Evolutionary conservation across 2,329 filamentous ascomycete species (phyloP), one percentile per base, ranked within the genome.

Genomic region (Trichocomaceae sp.): DNA sequence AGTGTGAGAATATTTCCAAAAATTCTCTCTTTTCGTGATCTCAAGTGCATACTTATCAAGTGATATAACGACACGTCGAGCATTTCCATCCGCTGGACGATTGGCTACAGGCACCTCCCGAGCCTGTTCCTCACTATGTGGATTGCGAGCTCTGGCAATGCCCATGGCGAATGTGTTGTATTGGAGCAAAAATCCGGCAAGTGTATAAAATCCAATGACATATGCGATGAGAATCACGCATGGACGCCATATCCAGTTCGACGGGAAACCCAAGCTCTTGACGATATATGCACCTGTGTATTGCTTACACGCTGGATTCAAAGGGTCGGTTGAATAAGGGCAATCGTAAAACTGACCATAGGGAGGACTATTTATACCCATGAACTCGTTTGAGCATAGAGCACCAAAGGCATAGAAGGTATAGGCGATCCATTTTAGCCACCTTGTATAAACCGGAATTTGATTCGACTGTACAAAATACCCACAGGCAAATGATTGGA

Each of bases 371-470:
- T 63, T 61, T 13, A 66, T 58, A 5, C 70, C 72, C 10, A 72
- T 69, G 54, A 91, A 90, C 63, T 91, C 87, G 58, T 91, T 91
- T 2, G 81, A 82, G 45, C 77, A 82, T 6, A 90, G 77, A 2
- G 86, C 85, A 0, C 86, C 83, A 62, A 90, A 88, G 0, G 79
- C 80, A 62, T 90, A 90, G 64, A 63, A 67, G 0, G 64, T 66
- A 47, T 70, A 70, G 4, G 64, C 64, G 3, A 62, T 65, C 72
- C 71, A 74, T 57, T 89, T 90, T 1, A 87, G 73, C 87, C 87
- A 91, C 54, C 86, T 78, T n/a, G 89, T 82, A 62, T 90, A 91
- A 1, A 90, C 75, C 0, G 87, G 86, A 3, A 91, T 87, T 5
- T 84, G 83, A 52, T 87, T 82, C 10, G 79, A 77, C 66, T 90